Evolutionary conservation across 2,329 filamentous ascomycete species (phyloP).

Genomic region (Aspergillus calidoustus): DNA sequence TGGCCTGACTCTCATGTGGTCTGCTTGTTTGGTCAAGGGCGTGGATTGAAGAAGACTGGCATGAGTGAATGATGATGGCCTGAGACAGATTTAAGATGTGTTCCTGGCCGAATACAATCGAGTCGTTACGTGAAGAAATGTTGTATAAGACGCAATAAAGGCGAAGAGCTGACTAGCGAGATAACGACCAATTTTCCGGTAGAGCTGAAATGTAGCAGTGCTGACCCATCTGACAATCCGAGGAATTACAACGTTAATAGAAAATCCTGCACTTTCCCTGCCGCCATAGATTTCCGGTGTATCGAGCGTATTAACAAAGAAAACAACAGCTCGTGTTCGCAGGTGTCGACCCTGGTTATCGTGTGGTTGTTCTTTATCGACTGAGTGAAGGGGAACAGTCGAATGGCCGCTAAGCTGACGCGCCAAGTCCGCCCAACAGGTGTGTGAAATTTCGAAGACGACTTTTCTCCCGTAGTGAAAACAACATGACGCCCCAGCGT

Average conservation of each 20-base stretch:
- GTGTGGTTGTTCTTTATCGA: slow-evolving; percentile 7
- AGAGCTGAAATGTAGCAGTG: slow-evolving; percentile 43
- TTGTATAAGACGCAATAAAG: slow-evolving; percentile 41
- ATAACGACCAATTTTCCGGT: slow-evolving; percentile 44
- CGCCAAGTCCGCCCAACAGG: slow-evolving; percentile 41
- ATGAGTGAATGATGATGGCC: slow-evolving; percentile 15
- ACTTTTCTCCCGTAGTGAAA: slow-evolving; percentile 34
- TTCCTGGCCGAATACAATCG: slow-evolving; percentile 44
- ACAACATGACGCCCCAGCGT: slow-evolving; percentile 42
- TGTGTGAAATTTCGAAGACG: slow-evolving; percentile 40
- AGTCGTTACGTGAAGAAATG: slow-evolving; percentile 48
- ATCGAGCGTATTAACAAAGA: slow-evolving; percentile 45
- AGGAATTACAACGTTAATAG: slow-evolving; percentile 51
- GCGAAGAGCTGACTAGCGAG: slow-evolving; percentile 48
- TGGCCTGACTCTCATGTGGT: slow-evolving; percentile 24
- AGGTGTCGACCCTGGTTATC: slow-evolving; percentile 31
- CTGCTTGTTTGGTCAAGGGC: slow-evolving; percentile 18
- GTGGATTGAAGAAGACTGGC: slow-evolving; percentile 11
- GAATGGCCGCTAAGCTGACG: slow-evolving; percentile 40
- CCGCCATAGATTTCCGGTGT: slow-evolving; percentile 46
- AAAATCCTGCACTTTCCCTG: slow-evolving; percentile 43
- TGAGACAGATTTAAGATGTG: slow-evolving; percentile 23
- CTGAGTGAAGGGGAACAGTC: slow-evolving; percentile 25
- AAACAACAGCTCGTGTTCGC: slow-evolving; percentile 45
- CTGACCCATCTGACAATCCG: slow-evolving; percentile 49